A percentile compares a stretch with the other conserved stretches of the same genome.
Evolutionary conservation across 1,139 yeast genomes (phyloP).

Genomic region (Oligophagozyma castellii): DNA sequence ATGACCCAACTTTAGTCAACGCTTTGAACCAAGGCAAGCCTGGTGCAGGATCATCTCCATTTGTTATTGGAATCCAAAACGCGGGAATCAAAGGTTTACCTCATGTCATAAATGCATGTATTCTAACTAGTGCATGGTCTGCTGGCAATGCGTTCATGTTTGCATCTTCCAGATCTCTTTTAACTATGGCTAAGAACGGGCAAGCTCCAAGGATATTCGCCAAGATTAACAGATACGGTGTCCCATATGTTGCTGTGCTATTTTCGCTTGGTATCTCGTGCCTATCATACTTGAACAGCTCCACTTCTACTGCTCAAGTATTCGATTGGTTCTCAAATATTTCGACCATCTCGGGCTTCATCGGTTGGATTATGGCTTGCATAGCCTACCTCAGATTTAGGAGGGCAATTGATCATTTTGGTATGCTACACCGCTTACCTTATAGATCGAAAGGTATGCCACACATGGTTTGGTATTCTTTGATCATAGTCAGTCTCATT

Average conservation of each 20-base stretch:
- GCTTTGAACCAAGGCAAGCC: conserved; percentile 26
- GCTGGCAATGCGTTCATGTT: conserved; percentile 35
- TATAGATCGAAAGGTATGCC: conserved; percentile 37
- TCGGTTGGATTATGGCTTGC: conserved; percentile 58
- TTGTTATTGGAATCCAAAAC: conserved; percentile 37
- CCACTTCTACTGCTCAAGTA: conserved; percentile 29
- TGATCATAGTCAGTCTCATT: conserved; percentile 31
- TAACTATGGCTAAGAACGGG: conserved; percentile 34
- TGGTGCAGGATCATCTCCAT: conserved; percentile 40
- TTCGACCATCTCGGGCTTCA: conserved; percentile 60
- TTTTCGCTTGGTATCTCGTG: conserved; percentile 24
- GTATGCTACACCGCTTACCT: conserved; percentile 36
- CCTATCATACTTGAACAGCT: conserved; percentile 29
- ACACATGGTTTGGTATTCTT: conserved; percentile 35
- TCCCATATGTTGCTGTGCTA: conserved; percentile 30
- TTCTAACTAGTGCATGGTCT: conserved; percentile 39
- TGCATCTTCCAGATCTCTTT: conserved; percentile 32
- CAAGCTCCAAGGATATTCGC: conserved; percentile 36
- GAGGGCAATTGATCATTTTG: conserved; percentile 41
- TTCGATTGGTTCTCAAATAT: conserved; percentile 68
- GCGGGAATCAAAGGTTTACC: conserved; percentile 39
- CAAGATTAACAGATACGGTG: conserved; percentile 30
- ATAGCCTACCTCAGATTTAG: conserved; percentile 55
- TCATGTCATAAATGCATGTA: conserved; percentile 37
- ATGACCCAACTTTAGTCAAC: conserved; percentile 29